These are phyloP conservation scores for Claviceps sorghi DNA, from an alignment of 2,329 filamentous ascomycete species.

Conservation along the genomic window DNA sequence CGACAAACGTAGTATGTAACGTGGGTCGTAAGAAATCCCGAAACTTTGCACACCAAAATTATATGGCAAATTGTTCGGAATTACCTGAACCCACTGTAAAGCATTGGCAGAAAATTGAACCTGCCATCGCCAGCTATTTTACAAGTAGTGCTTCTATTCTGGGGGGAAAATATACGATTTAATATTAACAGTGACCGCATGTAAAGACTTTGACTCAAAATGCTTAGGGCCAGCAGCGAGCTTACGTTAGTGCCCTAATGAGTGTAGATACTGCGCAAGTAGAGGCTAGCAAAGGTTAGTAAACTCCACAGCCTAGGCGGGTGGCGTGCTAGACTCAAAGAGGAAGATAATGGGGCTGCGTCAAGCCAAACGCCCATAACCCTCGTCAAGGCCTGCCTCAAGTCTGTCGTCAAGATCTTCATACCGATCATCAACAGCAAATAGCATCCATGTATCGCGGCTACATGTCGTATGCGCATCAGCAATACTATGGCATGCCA, in stretches of 20 bases:
- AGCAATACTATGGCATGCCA: slow-evolving; percentile 37
- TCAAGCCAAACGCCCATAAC: background rate
- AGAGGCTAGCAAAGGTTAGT: background rate
- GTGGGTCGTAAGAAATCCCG: too few relatives aligned
- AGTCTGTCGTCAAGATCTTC: background rate
- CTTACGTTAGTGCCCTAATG: background rate
- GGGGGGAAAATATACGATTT: too few relatives aligned
- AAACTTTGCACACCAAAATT: too few relatives aligned
- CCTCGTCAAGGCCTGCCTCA: background rate
- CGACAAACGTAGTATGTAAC: too few relatives aligned
- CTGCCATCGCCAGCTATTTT: too few relatives aligned
- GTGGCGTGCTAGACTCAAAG: background rate
- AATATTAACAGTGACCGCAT: too few relatives aligned
- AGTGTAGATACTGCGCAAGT: background rate
- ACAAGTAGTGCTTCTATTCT: too few relatives aligned
- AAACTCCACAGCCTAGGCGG: background rate
- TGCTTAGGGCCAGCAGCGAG: background rate
- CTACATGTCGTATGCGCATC: slow-evolving; percentile 36
- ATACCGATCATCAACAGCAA: slow-evolving; percentile 16
- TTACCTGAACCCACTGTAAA: too few relatives aligned
- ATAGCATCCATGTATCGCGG: slow-evolving; percentile 34
- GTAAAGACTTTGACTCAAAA: background rate
- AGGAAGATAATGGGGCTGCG: background rate
- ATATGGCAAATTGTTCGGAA: too few relatives aligned
- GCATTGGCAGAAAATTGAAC: too few relatives aligned